phyloP scores from a whole-genome alignment of 1,139 yeast genomes.

The Candida albicans region DNA sequence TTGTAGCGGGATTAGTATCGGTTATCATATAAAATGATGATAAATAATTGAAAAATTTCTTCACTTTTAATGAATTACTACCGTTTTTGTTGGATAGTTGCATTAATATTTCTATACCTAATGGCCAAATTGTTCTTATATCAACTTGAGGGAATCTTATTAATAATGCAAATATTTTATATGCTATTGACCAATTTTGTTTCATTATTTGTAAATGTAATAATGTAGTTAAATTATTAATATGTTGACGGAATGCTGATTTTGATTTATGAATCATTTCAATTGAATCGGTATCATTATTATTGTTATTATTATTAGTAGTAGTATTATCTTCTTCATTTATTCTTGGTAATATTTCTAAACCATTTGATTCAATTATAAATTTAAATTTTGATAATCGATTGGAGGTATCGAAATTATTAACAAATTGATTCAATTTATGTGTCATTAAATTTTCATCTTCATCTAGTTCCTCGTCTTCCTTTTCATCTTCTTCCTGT shows the following conservation, averaged over 20 bases:
- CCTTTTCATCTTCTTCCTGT: slow-evolving; percentile 11
- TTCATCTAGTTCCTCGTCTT: slow-evolving; percentile 9
- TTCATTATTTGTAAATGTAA: slow-evolving; percentile 41
- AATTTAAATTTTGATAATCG: slow-evolving; percentile 26
- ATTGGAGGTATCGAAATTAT: slow-evolving; percentile 22
- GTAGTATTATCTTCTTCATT: too few relatives aligned
- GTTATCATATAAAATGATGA: slow-evolving; percentile 26
- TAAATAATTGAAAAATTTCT: slow-evolving; percentile 38
- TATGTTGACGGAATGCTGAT: slow-evolving; percentile 25
- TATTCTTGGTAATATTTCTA: slow-evolving; percentile 29
- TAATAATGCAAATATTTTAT: slow-evolving; percentile 49
- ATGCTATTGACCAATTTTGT: slow-evolving; percentile 56
- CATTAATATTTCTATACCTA: slow-evolving; percentile 46
- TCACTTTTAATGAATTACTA: slow-evolving; percentile 21
- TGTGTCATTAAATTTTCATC: slow-evolving; percentile 11
- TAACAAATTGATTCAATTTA: slow-evolving; percentile 17
- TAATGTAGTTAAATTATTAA: slow-evolving; percentile 31
- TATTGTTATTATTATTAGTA: too few relatives aligned
- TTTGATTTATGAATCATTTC: slow-evolving; percentile 6
- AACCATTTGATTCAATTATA: slow-evolving; percentile 27
- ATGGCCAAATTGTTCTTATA: slow-evolving; percentile 56
- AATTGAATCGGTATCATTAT: neutral
- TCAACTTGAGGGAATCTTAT: slow-evolving; percentile 51
- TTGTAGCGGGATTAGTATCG: slow-evolving; percentile 10
- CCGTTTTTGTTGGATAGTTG: slow-evolving; percentile 6